Conservation (phyloP, 441 rosid species). For the Corymbia citriodora region DNA sequence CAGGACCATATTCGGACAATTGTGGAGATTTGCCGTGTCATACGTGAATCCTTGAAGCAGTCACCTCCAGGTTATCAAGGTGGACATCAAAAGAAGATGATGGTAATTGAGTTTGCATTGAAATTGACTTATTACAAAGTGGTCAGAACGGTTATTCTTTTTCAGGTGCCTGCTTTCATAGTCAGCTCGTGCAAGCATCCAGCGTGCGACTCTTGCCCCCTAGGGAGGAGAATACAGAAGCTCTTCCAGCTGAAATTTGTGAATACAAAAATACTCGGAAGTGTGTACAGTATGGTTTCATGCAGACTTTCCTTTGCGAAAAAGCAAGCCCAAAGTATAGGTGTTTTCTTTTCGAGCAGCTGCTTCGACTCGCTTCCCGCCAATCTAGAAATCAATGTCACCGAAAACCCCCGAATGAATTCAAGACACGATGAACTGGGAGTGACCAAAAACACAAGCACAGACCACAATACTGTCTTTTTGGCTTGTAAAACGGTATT, state of each 20-base stretch:
- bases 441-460: not conserved
- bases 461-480: not conserved
- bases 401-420: not conserved
- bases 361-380: slow-evolving; percentile 67
- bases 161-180: not conserved
- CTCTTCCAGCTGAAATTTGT: not conserved
- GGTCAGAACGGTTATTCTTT: not conserved
- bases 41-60: not conserved
- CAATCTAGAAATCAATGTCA: slow-evolving; percentile 38
- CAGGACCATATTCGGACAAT: not conserved
- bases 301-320: slow-evolving; percentile 63
- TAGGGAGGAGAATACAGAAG: not conserved
- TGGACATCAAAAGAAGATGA: not conserved
- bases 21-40: not conserved
- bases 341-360: slow-evolving; percentile 70
- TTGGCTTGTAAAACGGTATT: not conserved
- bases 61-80: not conserved
- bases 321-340: slow-evolving; percentile 63
- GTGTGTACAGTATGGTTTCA: slow-evolving; percentile 13
- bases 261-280: not conserved
- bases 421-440: not conserved
- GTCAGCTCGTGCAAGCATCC: not conserved
- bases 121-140: not conserved
- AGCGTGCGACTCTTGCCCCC: not conserved
- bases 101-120: not conserved